phyloP scores from a whole-genome alignment of 257 asterid species.

The Ehretia macrophylla region DNA sequence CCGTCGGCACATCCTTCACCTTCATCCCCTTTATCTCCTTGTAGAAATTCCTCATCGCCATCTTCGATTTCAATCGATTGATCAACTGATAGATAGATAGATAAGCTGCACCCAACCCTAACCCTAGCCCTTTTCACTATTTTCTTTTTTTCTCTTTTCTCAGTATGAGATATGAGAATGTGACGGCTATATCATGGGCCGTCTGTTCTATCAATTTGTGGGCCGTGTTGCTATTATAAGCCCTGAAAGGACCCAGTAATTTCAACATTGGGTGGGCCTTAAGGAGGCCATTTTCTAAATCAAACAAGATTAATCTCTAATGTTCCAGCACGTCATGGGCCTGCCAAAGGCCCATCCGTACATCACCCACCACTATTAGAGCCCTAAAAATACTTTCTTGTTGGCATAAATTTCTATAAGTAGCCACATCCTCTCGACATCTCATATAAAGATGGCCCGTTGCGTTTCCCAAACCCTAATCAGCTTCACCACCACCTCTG shows the following conservation, averaged over 20 bases:
- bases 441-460: constrained; percentile 11
- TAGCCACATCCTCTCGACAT: background rate
- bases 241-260: too few relatives aligned
- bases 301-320: too few relatives aligned
- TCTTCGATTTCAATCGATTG: too few relatives aligned
- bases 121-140: constrained; percentile 15
- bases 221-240: too few relatives aligned
- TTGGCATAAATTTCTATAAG: background rate
- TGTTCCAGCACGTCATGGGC: too few relatives aligned
- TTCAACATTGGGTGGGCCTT: too few relatives aligned
- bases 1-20: constrained; percentile 72
- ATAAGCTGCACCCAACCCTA: constrained; percentile 22
- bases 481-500: constrained; percentile 7
- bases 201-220: background rate
- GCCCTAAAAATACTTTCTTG: constrained; percentile 10
- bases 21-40: constrained; percentile 75
- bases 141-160: background rate
- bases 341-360: background rate
- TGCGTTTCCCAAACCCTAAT: constrained; percentile 40
- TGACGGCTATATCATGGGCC: background rate
- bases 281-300: too few relatives aligned
- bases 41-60: constrained; percentile 72
- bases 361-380: background rate
- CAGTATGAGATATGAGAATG: background rate
- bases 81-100: too few relatives aligned